Base-by-base conservation (phyloP, 163 green algal species). In the Scenedesmus sp. region DNA sequence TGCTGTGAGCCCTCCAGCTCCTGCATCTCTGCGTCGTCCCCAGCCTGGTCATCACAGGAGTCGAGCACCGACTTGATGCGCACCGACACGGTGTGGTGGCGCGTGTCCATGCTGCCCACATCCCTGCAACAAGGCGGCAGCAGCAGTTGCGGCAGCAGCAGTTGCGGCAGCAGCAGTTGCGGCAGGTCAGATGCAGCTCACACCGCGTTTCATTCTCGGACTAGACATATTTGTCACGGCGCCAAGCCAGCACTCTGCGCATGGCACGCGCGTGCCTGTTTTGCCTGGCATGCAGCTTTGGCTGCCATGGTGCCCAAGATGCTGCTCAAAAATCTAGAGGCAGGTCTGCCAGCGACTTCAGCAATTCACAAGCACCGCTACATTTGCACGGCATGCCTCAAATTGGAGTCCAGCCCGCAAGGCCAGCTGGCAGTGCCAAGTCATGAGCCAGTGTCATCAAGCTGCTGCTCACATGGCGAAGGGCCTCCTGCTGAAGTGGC, bases 41-140 rank as follows among this genome's bases (percentile, higher is more conserved):
- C 53, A 24, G 42, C 86, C 5, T 61, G 73, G 37, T 87, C 83
- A 6, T 85, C 46, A 82, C 94, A 93, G 43, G 86, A 82, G 78
- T 96, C 95, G 46, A 97, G 92, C 43, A 95, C 92, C 20, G 91
- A 94, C 87, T 95, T 96, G 33, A 98, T 90, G 49, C 93, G 94
- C 56, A 97, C 40, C 5, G 72, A 85, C n/a, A 97, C 95, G 9
- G 86, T 78, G 89, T 98, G 95, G 93, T 97, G 90, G 20, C 94
- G 92, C 9, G 94, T 97, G 56, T 87, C 80, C 4, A 98, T 93
- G 24, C 90, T 82, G 49, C 96, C 96, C 30, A 98, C 90, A 3
- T 88, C 73, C 94, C 95, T 97, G 94, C 81, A 92, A 0, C 12
- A 33, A 15, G 20, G 7, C 24, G 40, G 65, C 73, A 86, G 30